These are phyloP conservation scores for Penicillium sp. DNA, from an alignment of 2,329 filamentous ascomycete genomes.

Conservation along the genomic window DNA sequence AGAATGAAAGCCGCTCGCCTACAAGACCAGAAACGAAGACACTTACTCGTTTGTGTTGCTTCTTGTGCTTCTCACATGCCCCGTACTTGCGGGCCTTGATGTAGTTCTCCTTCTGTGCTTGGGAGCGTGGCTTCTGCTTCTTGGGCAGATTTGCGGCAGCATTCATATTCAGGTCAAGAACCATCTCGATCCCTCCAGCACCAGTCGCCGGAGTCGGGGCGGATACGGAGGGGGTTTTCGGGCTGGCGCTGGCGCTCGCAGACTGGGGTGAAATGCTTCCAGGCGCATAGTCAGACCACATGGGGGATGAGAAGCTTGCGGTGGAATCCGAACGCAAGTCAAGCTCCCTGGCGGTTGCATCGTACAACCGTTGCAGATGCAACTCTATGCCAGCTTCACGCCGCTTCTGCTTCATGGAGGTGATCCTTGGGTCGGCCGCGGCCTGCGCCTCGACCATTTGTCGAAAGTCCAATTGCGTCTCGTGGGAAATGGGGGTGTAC, in stretches of 20 bases:
- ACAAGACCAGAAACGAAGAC: background rate
- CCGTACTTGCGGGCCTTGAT: conserved; percentile 40
- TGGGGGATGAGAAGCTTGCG: conserved; percentile 28
- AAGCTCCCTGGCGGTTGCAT: conserved; percentile 23
- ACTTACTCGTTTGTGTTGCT: conserved; percentile 40
- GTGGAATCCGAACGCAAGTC: conserved; percentile 26
- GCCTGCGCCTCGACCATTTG: conserved; percentile 35
- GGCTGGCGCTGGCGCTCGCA: conserved; percentile 17
- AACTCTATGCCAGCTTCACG: conserved; percentile 38
- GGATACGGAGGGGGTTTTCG: conserved; percentile 15
- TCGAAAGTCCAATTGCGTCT: conserved; percentile 19
- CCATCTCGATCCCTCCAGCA: conserved; percentile 30
- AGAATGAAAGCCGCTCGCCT: background rate
- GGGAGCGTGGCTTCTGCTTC: conserved; percentile 39
- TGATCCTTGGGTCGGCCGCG: conserved; percentile 29
- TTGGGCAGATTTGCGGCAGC: conserved; percentile 36
- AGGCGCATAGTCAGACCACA: conserved; percentile 27
- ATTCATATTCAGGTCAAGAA: conserved; percentile 42
- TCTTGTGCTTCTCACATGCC: conserved; percentile 40
- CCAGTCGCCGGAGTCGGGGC: conserved; percentile 14
- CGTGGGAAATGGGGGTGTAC: conserved; percentile 13
- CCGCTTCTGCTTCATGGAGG: conserved; percentile 38
- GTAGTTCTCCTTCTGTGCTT: conserved; percentile 39
- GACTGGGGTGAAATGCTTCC: conserved; percentile 22
- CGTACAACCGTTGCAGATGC: conserved; percentile 35